Evolutionary conservation across 2,329 filamentous ascomycete genomes (phyloP), one percentile per base, ranked within the genome.

Genomic region (Fusarium sp.): DNA sequence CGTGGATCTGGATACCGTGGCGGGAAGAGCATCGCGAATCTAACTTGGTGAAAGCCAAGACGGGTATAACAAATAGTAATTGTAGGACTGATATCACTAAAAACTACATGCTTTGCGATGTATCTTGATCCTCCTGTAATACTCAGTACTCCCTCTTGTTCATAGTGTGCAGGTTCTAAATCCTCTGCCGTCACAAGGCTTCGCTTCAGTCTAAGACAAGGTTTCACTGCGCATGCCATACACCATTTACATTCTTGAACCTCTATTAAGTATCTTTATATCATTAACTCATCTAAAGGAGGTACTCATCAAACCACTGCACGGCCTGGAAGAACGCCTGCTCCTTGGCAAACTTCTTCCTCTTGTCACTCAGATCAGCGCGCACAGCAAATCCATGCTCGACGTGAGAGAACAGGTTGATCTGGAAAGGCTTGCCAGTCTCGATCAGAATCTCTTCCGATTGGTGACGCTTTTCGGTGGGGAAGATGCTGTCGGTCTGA

Each of bases 241-340:
- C 16, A 15, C 14, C 15, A 27, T 55, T 31, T 42, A 18, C 35
- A 29, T 16, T 56, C 23, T 39, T 61, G 8, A 45, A 33, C 51
- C 16, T 61, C n/a, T 52, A 38, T 44, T 44, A 41, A 41, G 12
- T 31, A 35, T 64, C 23, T 29, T 31, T 56, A n/a, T 29, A 23
- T n/a, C 42, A 51, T 56, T 48, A 49, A 37, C 15, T 56, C 33
- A 23, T 68, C 37, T 56, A 70, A 15, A 54, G 15, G 27, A 82
- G 66, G 57, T 78, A 83, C 21, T 90, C 85, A 60, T 92, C 87
- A 77, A 95, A 94, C 92, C 92, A 96, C 64, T 85, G 82, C 58
- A 94, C 86, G 31, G 93, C 92, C 85, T 95, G 93, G 73, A 87
- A 82, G 80, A 95, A 95, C 2, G 93, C 93, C 79, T 90, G 87